These are phyloP conservation scores for Neoarthrinium moseri DNA, from an alignment of 2,329 filamentous ascomycete species.

Conservation along the genomic window DNA sequence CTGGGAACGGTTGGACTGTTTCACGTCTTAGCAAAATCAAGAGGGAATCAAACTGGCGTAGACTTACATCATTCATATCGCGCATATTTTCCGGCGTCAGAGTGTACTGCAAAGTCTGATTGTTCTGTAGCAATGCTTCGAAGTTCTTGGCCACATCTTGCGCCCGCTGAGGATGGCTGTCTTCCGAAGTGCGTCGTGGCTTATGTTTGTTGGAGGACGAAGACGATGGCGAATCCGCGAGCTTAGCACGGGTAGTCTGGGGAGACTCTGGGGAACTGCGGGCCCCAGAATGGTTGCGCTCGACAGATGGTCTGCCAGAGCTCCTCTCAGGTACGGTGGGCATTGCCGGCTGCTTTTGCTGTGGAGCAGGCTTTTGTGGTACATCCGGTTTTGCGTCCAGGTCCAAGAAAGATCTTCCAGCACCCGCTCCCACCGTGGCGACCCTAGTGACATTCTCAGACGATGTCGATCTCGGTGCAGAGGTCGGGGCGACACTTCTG, in stretches of 20 bases:
- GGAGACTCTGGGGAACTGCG: slow-evolving; percentile 26
- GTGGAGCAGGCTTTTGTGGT: slow-evolving; percentile 17
- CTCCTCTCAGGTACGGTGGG: slow-evolving; percentile 29
- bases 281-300: slow-evolving; percentile 11
- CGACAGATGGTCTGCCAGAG: slow-evolving; percentile 13
- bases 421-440: slow-evolving; percentile 14
- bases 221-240: slow-evolving; percentile 50
- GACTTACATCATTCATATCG: slow-evolving; percentile 69
- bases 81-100: slow-evolving; percentile 79
- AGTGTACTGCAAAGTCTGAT: slow-evolving; percentile 80
- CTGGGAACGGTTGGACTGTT: slow-evolving; percentile 38
- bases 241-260: slow-evolving; percentile 33
- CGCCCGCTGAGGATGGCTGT: slow-evolving; percentile 44
- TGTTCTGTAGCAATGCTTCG: slow-evolving; percentile 78
- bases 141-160: slow-evolving; percentile 68
- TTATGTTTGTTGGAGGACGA: slow-evolving; percentile 51
- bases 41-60: neutral
- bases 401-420: slow-evolving; percentile 8
- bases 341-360: slow-evolving; percentile 22
- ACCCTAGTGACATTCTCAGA: slow-evolving; percentile 14
- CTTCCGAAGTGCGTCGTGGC: slow-evolving; percentile 57
- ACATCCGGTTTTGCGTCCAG: slow-evolving; percentile 21
- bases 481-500: slow-evolving; percentile 6
- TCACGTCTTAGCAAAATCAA: slow-evolving; percentile 13
- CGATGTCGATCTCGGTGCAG: slow-evolving; percentile 6